Evolutionary conservation across 2,329 filamentous ascomycete species (phyloP).

Genomic region (Claviceps paspali): DNA sequence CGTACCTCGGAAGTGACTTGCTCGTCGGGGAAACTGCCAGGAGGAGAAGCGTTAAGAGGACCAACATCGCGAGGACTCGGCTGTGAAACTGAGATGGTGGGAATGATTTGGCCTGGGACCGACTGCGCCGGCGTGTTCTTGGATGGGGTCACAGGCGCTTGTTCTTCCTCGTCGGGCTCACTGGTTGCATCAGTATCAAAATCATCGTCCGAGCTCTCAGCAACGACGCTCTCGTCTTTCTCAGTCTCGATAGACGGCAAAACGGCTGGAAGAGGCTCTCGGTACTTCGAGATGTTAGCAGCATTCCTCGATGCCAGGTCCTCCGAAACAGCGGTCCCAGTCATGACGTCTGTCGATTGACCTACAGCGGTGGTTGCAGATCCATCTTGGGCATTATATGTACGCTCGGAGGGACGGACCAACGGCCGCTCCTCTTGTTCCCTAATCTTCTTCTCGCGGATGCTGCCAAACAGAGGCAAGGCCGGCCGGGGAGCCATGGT

Average conservation of each 20-base stretch:
- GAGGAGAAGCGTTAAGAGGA: not conserved
- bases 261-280: constrained; percentile 54
- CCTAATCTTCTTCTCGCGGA: constrained; percentile 45
- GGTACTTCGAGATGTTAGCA: constrained; percentile 40
- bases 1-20: not conserved
- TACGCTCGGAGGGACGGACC: constrained; percentile 34
- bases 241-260: constrained; percentile 55
- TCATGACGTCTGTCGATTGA: constrained; percentile 42
- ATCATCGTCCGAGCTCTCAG: constrained; percentile 18
- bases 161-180: constrained; percentile 5
- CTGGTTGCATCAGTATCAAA: constrained; percentile 7
- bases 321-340: constrained; percentile 39
- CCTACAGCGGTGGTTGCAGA: constrained; percentile 16
- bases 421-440: constrained; percentile 41
- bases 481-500: constrained; percentile 61
- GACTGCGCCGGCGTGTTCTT: not conserved
- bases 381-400: constrained; percentile 10
- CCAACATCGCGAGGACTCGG: constrained; percentile 1
- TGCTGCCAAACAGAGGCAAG: constrained; percentile 60
- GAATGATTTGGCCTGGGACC: not conserved
- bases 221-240: constrained; percentile 41
- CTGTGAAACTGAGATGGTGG: constrained; percentile 4
- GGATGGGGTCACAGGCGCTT: constrained; percentile 1
- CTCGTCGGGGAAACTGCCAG: constrained; percentile 4
- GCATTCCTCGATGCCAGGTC: constrained; percentile 37